These are phyloP conservation scores for Papilionanthe hybrid DNA, from an alignment of 116 monocot species.

Conservation along the genomic window DNA sequence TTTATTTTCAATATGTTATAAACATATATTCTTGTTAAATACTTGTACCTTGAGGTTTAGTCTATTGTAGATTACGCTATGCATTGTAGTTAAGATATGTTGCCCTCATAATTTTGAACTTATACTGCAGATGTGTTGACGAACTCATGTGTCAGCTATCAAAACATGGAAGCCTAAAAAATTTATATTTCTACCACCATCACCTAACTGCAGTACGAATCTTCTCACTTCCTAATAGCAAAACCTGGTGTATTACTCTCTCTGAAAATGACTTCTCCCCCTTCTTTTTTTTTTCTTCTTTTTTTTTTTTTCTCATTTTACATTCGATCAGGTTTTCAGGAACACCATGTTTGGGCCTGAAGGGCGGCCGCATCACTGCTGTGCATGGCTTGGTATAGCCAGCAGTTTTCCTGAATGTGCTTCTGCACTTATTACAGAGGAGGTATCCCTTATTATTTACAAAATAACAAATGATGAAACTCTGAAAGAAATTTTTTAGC, in stretches of 20 bases:
- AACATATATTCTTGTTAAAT: not conserved
- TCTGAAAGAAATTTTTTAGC: not conserved
- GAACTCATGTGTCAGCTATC: conserved; percentile 77
- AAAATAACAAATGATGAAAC: not conserved
- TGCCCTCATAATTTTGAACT: not conserved
- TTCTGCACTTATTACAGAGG: conserved; percentile 69
- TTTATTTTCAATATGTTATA: not conserved
- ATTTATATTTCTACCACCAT: conserved; percentile 87
- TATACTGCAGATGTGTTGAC: conserved; percentile 77
- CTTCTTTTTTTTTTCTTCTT: too few species aligned
- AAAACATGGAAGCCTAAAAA: conserved; percentile 89
- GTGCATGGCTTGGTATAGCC: conserved; percentile 96
- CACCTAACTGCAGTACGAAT: conserved; percentile 80
- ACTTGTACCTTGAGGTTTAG: not conserved
- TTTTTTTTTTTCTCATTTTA: too few species aligned
- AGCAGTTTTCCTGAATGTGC: conserved; percentile 94
- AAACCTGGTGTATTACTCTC: not conserved
- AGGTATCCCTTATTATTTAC: conserved; percentile 41
- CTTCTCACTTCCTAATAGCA: not conserved
- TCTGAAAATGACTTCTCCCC: not conserved
- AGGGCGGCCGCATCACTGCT: conserved; percentile 94
- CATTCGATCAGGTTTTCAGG: conserved; percentile 70
- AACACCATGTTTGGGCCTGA: conserved; percentile 99
- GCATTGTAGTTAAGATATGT: not conserved
- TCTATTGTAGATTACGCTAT: not conserved